These are phyloP conservation scores for Pisolithus marmoratus DNA, from an alignment of 768 basidiomycete species.

Conservation along the genomic window DNA sequence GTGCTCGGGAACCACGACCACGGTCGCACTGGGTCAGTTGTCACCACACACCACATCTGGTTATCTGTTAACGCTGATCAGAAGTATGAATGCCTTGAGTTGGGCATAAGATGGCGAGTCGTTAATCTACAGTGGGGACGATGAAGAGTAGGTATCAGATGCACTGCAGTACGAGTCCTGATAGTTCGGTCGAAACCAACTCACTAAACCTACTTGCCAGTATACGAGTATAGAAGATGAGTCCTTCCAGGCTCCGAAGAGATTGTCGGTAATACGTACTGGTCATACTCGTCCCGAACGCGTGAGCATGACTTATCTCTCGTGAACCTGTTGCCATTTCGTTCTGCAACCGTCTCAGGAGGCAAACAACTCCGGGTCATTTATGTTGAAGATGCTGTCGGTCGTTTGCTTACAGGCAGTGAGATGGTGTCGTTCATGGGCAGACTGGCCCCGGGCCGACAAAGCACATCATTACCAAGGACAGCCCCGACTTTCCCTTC, in stretches of 20 bases:
- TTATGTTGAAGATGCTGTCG: slow-evolving; percentile 48
- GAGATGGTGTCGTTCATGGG: slow-evolving; percentile 60
- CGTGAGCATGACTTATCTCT: slow-evolving; percentile 12
- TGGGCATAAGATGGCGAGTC: slow-evolving; percentile 66
- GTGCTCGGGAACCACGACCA: slow-evolving; percentile 56
- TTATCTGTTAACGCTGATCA: slow-evolving; percentile 27
- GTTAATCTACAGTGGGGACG: slow-evolving; percentile 68
- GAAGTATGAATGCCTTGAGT: slow-evolving; percentile 73
- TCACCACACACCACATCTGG: neutral
- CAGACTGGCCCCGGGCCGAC: slow-evolving; percentile 70
- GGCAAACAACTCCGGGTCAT: slow-evolving; percentile 76
- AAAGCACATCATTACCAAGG: slow-evolving; percentile 76
- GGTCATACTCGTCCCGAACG: slow-evolving; percentile 81
- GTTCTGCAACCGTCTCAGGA: slow-evolving; percentile 57
- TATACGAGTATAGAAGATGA: slow-evolving; percentile 75
- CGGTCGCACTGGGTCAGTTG: slow-evolving; percentile 67
- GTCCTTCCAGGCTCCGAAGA: slow-evolving; percentile 33
- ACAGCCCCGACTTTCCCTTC: slow-evolving; percentile 69
- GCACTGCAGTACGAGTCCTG: neutral
- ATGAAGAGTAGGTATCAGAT: slow-evolving; percentile 49
- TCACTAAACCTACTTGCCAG: slow-evolving; percentile 32
- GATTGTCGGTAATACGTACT: slow-evolving; percentile 66
- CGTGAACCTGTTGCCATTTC: neutral
- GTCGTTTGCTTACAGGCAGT: slow-evolving; percentile 32
- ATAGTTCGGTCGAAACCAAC: neutral